Evolutionary conservation across 305 asterid species (phyloP).

Genomic region (Petunia hybrid): DNA sequence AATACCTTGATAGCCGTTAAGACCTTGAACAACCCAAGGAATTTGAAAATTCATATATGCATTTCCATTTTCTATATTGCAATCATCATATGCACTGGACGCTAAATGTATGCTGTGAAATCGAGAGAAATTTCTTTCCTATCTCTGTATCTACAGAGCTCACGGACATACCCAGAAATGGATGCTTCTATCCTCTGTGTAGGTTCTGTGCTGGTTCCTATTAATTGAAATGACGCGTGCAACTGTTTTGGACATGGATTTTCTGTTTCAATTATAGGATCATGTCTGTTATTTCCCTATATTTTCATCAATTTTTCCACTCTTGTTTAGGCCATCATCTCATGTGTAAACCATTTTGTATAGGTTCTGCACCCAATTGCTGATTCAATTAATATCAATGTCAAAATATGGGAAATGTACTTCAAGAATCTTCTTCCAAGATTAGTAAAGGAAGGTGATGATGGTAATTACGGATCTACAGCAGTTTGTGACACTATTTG

Average conservation of each 20-base stretch:
- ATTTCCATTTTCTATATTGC: neutral
- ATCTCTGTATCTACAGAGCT: neutral
- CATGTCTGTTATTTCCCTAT: neutral
- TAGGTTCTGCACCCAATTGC: slow-evolving; percentile 87
- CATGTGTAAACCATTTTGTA: slow-evolving; percentile 16
- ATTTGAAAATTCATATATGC: neutral
- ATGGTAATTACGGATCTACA: slow-evolving; percentile 87
- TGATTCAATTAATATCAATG: slow-evolving; percentile 73
- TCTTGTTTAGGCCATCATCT: slow-evolving; percentile 19
- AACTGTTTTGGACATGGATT: neutral
- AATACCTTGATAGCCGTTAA: slow-evolving; percentile 21
- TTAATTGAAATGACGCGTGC: neutral
- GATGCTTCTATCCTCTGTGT: neutral
- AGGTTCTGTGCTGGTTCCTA: neutral
- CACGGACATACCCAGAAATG: slow-evolving; percentile 12
- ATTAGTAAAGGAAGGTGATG: slow-evolving; percentile 80
- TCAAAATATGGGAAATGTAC: slow-evolving; percentile 81
- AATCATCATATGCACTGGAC: neutral
- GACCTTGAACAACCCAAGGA: neutral
- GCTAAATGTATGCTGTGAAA: slow-evolving; percentile 11
- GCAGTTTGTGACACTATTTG: slow-evolving; percentile 84
- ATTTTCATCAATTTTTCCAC: neutral
- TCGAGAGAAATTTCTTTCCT: neutral
- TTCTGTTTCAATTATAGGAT: slow-evolving; percentile 3
- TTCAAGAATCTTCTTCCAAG: slow-evolving; percentile 78